Evolutionary conservation across 305 asterid genomes (phyloP).

Genomic region (Fraxinus xanthoxyloides): DNA sequence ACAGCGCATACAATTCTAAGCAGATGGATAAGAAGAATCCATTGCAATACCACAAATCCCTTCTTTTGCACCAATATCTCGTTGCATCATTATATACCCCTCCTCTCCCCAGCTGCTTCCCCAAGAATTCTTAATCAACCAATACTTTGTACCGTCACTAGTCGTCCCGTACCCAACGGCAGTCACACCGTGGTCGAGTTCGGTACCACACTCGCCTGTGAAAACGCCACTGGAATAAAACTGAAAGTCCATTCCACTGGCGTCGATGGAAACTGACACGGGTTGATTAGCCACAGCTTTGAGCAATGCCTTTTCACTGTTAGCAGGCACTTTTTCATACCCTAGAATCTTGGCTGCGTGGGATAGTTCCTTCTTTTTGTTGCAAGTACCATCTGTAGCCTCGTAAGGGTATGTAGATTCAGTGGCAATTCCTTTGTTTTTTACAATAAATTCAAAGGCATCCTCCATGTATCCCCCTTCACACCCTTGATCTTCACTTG

Average conservation of each 20-base stretch:
- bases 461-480: slow-evolving; percentile 50
- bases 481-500: slow-evolving; percentile 54
- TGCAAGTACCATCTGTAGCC: slow-evolving; percentile 47
- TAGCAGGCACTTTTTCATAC: slow-evolving; percentile 41
- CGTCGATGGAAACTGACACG: slow-evolving; percentile 53
- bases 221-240: slow-evolving; percentile 52
- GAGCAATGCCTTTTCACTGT: slow-evolving; percentile 39
- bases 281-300: slow-evolving; percentile 60
- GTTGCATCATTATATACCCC: slow-evolving; percentile 50
- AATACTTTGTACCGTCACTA: slow-evolving; percentile 40
- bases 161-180: slow-evolving; percentile 44
- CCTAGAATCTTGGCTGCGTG: slow-evolving; percentile 44
- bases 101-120: slow-evolving; percentile 52
- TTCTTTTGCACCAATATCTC: slow-evolving; percentile 39
- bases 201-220: slow-evolving; percentile 50
- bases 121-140: slow-evolving; percentile 66
- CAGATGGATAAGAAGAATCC: slow-evolving; percentile 48
- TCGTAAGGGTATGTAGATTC: slow-evolving; percentile 52
- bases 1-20: slow-evolving; percentile 17
- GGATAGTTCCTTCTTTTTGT: slow-evolving; percentile 37
- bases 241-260: slow-evolving; percentile 46
- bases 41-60: slow-evolving; percentile 65
- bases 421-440: slow-evolving; percentile 49
- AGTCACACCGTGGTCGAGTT: slow-evolving; percentile 53
- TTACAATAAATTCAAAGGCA: slow-evolving; percentile 42